A percentile compares a stretch with the other conserved stretches of the same genome.
Conservation (phyloP, 345 rosid species). For the Cardiospermum halicacabum region DNA sequence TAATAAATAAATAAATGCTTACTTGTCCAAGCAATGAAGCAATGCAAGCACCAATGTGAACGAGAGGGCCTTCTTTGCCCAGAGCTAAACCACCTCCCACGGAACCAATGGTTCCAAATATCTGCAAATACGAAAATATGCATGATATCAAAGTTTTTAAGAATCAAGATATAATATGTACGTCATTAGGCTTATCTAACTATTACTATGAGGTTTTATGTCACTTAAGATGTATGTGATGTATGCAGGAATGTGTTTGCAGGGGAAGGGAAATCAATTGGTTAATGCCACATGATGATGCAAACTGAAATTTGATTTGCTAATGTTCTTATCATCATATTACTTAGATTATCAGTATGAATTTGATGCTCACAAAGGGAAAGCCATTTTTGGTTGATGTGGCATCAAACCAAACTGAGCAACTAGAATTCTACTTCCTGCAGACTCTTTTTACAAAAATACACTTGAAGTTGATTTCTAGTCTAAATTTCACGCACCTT, state of each 20-base stretch:
- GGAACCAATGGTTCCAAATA: conserved; percentile 96
- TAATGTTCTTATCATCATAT: not conserved
- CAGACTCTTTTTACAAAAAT: not conserved
- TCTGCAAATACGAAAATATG: conserved; percentile 39
- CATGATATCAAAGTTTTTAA: conserved; percentile 6
- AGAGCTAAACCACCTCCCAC: conserved; percentile 98
- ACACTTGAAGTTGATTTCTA: not conserved
- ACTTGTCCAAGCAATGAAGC: conserved; percentile 99
- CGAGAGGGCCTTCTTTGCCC: conserved; percentile 98
- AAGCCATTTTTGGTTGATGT: not conserved
- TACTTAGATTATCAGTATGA: too few species aligned
- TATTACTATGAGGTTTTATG: not conserved
- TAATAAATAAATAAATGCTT: conserved; percentile 20
- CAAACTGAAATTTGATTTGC: not conserved
- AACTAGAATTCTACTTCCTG: not conserved
- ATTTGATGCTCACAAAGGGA: not conserved
- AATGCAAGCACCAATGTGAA: conserved; percentile 96
- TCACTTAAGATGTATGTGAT: too few species aligned
- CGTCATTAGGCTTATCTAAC: not conserved
- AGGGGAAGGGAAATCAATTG: not conserved
- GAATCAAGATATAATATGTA: not conserved
- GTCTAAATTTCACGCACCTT: conserved; percentile 48
- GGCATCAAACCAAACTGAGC: not conserved
- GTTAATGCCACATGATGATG: not conserved
- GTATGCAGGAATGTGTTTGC: too few species aligned